These are phyloP conservation scores for Triticum urartu DNA, from an alignment of 176 grass and related monocot genomes.

Conservation along the genomic window DNA sequence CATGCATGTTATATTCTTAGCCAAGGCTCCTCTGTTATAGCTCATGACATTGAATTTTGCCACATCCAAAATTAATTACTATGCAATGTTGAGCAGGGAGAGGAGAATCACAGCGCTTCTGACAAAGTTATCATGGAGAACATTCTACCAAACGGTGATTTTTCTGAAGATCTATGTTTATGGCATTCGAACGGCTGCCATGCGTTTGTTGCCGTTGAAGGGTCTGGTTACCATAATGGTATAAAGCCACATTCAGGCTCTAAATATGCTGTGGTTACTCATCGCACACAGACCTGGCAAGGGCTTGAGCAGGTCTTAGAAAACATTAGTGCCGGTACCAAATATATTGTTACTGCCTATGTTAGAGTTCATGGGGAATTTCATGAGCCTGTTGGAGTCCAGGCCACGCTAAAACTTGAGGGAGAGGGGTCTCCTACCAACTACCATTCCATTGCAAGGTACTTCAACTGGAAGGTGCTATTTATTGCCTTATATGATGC, in stretches of 20 bases:
- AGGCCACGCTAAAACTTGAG: conserved; percentile 77
- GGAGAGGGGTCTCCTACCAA: conserved; percentile 49
- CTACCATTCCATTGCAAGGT: conserved; percentile 67
- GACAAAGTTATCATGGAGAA: conserved; percentile 61
- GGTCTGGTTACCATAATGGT: conserved; percentile 59
- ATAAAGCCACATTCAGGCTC: conserved; percentile 71
- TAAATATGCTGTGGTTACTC: conserved; percentile 76
- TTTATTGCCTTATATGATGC: conserved; percentile 22
- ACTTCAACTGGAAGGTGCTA: conserved; percentile 18
- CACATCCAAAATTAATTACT: background rate
- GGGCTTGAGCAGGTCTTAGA: conserved; percentile 87
- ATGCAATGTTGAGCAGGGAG: conserved; percentile 42
- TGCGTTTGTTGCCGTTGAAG: conserved; percentile 67
- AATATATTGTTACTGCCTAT: conserved; percentile 61
- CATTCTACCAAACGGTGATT: conserved; percentile 76
- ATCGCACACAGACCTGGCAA: conserved; percentile 78
- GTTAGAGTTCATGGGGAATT: conserved; percentile 68
- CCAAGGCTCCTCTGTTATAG: background rate
- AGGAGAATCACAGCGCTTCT: conserved; percentile 13
- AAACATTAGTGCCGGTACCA: conserved; percentile 51
- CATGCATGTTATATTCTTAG: conserved; percentile 3
- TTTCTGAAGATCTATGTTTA: conserved; percentile 64
- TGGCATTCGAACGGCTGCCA: conserved; percentile 80
- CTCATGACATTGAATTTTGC: background rate
- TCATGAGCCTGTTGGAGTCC: conserved; percentile 48